Percentiles rank a stretch among this genome's conserved stretches.
phyloP scores from a whole-genome alignment of 495 filamentous ascomycete genomes.

The Aspergillus bertholletiae region DNA sequence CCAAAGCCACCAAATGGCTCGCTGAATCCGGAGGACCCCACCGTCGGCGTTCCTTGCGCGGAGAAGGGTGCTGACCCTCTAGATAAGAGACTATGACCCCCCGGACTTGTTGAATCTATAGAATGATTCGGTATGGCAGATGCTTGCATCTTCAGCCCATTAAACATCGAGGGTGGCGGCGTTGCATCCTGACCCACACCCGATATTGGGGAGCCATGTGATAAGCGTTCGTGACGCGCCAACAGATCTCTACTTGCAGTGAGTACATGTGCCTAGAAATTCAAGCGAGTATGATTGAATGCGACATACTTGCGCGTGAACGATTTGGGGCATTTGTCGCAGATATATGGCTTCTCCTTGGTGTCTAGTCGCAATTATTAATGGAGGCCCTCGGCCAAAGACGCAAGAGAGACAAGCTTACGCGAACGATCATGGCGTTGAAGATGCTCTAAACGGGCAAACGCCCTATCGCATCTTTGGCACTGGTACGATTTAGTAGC shows the following conservation, averaged over 20 bases:
- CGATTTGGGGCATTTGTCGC: slow-evolving; percentile 34
- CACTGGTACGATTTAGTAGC: slow-evolving; percentile 32
- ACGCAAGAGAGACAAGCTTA: slow-evolving; percentile 13
- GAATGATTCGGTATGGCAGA: slow-evolving; percentile 28
- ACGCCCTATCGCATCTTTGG: slow-evolving; percentile 31
- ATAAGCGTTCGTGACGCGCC: slow-evolving; percentile 34
- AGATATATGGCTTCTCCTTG: slow-evolving; percentile 41
- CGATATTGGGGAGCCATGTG: slow-evolving; percentile 23
- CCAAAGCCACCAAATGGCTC: slow-evolving; percentile 25
- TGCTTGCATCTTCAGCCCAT: slow-evolving; percentile 34
- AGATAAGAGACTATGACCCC: background rate
- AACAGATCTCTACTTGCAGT: slow-evolving; percentile 27
- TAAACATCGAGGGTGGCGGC: slow-evolving; percentile 15
- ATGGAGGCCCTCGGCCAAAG: background rate
- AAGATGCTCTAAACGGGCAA: slow-evolving; percentile 41
- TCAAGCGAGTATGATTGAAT: no score
- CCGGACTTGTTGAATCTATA: background rate
- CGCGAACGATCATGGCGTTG: slow-evolving; percentile 44
- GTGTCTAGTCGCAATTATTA: slow-evolving; percentile 30
- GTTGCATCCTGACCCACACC: slow-evolving; percentile 9
- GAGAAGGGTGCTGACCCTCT: slow-evolving; percentile 11
- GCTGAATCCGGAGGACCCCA: slow-evolving; percentile 22
- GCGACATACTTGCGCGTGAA: slow-evolving; percentile 39
- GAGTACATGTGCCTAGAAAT: background rate
- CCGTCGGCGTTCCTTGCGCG: slow-evolving; percentile 7